Evolutionary conservation across 345 rosid genomes (phyloP), one percentile per base, ranked within the genome.

Genomic region (Bruguiera sexangula): DNA sequence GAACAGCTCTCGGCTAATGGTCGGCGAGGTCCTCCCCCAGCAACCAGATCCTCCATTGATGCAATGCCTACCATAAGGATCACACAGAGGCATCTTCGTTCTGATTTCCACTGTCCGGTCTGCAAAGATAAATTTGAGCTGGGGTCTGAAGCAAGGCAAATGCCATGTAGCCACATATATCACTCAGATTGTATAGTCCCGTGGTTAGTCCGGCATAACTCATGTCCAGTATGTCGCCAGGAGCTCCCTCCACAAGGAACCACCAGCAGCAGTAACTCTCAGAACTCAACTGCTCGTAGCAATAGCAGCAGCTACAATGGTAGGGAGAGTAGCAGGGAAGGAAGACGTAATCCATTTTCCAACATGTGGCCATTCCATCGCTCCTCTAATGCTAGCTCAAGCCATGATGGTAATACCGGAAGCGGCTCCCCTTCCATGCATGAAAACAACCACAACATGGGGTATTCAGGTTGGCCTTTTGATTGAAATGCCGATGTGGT

Each of bases 391-490:
- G 86, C 99, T 32, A 85, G 79, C 79, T 85, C 92, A 22, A 75
- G 73, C 69, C 87, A 78, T 63, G 82, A 73, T 65, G 76, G 83
- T 71, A 75, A 84, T 55, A 75, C 82, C 36, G 66, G 80, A 63
- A 81, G 84, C 76, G 83, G 83, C 80, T 76, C 93, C 0, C 69
- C 86, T 0, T 39, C 85, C 16, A 32, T 72, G 63, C 76, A 37
- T 7, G 88, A 88, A 65, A 87, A 83, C 75, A 90, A 82, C 79
- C 89, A 75, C 65, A 82, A 85, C 16, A 76, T 78, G 89, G 96
- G 83, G 36, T 86, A 88, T 67, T 82, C 83, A 55, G 96, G 92
- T 59, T 88, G 97, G 96, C 98, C 93, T 26, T 91, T 85, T 56
- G 84, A 94, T 52, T 89, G 79, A 83, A 15, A 55, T 2, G 56